These are phyloP conservation scores for Papiliotrema flavescens DNA, from an alignment of 1,284 basidiomycete genomes.

Conservation along the genomic window DNA sequence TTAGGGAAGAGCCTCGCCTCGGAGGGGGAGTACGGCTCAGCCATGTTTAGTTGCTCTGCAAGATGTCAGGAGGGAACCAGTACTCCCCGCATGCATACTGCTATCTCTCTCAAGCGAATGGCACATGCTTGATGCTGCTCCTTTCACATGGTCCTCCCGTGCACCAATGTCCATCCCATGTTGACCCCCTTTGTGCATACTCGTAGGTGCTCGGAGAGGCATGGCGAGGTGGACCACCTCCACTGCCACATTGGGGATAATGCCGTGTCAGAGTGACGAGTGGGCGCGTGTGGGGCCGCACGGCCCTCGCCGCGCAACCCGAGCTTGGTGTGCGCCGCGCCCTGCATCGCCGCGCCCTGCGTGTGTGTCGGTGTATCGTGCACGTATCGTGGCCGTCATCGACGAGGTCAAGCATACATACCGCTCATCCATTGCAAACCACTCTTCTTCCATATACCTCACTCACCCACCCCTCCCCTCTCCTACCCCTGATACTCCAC, in stretches of 20 bases:
- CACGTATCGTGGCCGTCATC: background rate
- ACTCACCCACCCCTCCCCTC: background rate
- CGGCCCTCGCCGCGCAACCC: background rate
- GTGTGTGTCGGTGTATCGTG: too few relatives aligned
- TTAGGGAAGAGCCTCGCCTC: constrained; percentile 7
- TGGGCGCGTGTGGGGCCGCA: background rate
- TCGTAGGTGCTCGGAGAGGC: too few relatives aligned
- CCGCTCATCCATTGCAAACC: background rate
- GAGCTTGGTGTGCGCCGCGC: too few relatives aligned
- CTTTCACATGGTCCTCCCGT: background rate
- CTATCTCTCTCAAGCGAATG: too few relatives aligned
- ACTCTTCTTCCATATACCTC: background rate
- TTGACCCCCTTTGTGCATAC: background rate
- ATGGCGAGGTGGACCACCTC: constrained; percentile 1
- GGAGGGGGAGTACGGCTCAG: constrained; percentile 9
- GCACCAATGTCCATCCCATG: background rate
- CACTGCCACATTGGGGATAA: background rate
- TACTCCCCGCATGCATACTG: too few relatives aligned
- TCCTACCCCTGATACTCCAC: background rate
- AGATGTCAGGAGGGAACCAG: too few relatives aligned
- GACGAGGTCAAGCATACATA: background rate
- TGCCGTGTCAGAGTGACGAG: background rate
- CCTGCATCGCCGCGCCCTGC: too few relatives aligned
- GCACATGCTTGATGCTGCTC: too few relatives aligned
- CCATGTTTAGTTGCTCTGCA: too few relatives aligned